These are phyloP conservation scores for Leptomonas pyrrhocoris DNA, from an alignment of 208 protist genomes.

Conservation along the genomic window DNA sequence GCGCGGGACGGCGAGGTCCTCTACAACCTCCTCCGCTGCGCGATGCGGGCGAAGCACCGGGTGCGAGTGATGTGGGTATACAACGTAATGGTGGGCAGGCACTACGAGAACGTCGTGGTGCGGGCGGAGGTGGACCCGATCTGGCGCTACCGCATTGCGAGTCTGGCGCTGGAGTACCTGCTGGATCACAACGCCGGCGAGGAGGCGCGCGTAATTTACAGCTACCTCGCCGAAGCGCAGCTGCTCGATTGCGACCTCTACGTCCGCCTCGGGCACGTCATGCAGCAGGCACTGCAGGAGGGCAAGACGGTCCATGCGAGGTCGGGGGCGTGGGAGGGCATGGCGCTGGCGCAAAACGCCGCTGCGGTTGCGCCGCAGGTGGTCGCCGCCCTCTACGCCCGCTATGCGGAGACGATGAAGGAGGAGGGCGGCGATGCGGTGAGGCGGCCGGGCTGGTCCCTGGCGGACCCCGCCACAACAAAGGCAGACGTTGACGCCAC, in stretches of 20 bases:
- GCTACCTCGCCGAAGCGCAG: constrained; percentile 65
- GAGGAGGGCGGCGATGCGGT: constrained; percentile 2
- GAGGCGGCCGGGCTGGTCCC: constrained; percentile 17
- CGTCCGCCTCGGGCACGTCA: constrained; percentile 72
- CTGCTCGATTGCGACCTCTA: constrained; percentile 80
- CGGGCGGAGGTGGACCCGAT: constrained; percentile 79
- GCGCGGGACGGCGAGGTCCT: constrained; percentile 86
- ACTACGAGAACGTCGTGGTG: constrained; percentile 88
- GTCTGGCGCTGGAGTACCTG: constrained; percentile 70
- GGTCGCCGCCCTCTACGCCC: constrained; percentile 61
- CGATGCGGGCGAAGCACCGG: constrained; percentile 77
- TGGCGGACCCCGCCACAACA: constrained; percentile 23
- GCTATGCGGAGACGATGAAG: constrained; percentile 40
- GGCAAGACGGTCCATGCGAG: constrained; percentile 61
- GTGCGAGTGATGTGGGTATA: constrained; percentile 91
- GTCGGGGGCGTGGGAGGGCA: constrained; percentile 34
- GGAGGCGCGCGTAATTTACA: constrained; percentile 77
- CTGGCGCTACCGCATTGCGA: constrained; percentile 83
- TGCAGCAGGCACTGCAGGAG: constrained; percentile 74
- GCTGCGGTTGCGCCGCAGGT: constrained; percentile 72
- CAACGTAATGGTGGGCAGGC: constrained; percentile 83
- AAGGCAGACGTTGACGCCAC: constrained; percentile 10
- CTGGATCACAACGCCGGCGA: constrained; percentile 70
- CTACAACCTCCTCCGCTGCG: constrained; percentile 82
- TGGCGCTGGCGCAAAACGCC: constrained; percentile 63